Evolutionary conservation across 2,329 filamentous ascomycete species (phyloP).

Genomic region (Pseudopithomyces maydicus): DNA sequence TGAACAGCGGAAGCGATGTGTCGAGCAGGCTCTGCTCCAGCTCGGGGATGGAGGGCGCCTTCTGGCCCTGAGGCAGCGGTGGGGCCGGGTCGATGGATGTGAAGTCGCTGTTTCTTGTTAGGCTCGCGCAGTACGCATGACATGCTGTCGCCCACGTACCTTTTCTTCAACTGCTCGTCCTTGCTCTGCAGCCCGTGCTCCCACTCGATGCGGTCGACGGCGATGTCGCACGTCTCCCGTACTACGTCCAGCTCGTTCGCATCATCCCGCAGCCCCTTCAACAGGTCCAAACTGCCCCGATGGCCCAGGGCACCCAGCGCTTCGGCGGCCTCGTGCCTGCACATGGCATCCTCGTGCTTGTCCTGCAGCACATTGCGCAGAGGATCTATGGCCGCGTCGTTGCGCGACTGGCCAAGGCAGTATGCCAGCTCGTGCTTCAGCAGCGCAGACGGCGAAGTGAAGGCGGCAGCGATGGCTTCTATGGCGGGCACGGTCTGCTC

Average conservation of each 20-base stretch:
- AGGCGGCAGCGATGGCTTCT: slow-evolving; percentile 84
- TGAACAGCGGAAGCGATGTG: slow-evolving; percentile 78
- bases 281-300: slow-evolving; percentile 71
- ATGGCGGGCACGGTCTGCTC: slow-evolving; percentile 66
- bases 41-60: slow-evolving; percentile 69
- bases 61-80: slow-evolving; percentile 73
- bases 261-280: slow-evolving; percentile 76
- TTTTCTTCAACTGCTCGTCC: slow-evolving; percentile 77
- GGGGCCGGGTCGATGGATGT: slow-evolving; percentile 94
- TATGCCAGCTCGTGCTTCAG: slow-evolving; percentile 98
- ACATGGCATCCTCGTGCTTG: slow-evolving; percentile 88
- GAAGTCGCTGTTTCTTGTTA: slow-evolving; percentile 73
- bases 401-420: slow-evolving; percentile 89
- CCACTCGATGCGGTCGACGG: slow-evolving; percentile 93
- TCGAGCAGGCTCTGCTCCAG: slow-evolving; percentile 81
- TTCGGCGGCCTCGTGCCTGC: slow-evolving; percentile 94
- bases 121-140: slow-evolving; percentile 16
- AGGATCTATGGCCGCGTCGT: slow-evolving; percentile 73
- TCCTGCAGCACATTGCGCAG: slow-evolving; percentile 77
- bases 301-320: slow-evolving; percentile 88
- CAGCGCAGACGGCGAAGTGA: slow-evolving; percentile 82
- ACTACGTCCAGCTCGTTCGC: slow-evolving; percentile 78
- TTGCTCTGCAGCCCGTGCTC: slow-evolving; percentile 67
- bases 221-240: slow-evolving; percentile 96
- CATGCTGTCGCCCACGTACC: slow-evolving; percentile 58